A percentile compares a stretch with the other conserved stretches of the same genome.
phyloP scores from a whole-genome alignment of 2,329 filamentous ascomycete genomes.

The Neonectria punicea region DNA sequence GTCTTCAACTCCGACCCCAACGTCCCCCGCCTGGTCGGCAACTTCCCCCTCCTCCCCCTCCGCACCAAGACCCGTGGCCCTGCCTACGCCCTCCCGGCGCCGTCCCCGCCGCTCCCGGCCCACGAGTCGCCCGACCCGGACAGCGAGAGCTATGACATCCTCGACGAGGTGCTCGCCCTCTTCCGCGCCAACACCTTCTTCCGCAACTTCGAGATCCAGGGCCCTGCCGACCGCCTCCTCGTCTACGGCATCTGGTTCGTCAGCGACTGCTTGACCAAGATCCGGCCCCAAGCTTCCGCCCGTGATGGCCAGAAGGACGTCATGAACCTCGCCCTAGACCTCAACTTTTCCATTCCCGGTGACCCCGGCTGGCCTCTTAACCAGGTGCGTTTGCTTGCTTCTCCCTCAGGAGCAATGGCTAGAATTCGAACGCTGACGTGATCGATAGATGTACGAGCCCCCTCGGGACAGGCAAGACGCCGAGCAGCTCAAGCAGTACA shows the following conservation, averaged over 20 bases:
- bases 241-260: constrained; percentile 98
- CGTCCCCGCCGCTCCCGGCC: constrained; percentile 65
- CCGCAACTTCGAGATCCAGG: constrained; percentile 99
- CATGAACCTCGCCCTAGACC: constrained; percentile 89
- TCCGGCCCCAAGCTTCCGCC: constrained; percentile 76
- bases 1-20: constrained; percentile 90
- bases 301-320: constrained; percentile 77
- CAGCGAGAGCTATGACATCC: constrained; percentile 92
- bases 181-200: constrained; percentile 99
- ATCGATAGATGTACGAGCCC: constrained; percentile 81
- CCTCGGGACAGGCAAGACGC: constrained; percentile 89
- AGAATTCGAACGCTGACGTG: constrained; percentile 18
- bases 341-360: constrained; percentile 92
- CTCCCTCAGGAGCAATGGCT: background rate
- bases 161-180: constrained; percentile 91
- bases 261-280: constrained; percentile 88
- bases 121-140: constrained; percentile 80
- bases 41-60: constrained; percentile 93
- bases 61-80: constrained; percentile 96
- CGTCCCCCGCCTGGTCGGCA: constrained; percentile 73
- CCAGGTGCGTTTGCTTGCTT: constrained; percentile 64
- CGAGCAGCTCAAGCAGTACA: constrained; percentile 87
- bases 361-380: constrained; percentile 94
- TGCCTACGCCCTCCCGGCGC: constrained; percentile 81
- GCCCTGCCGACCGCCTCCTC: constrained; percentile 90